Conservation (phyloP, 768 basidiomycete species). For the Trametes meyenii region DNA sequence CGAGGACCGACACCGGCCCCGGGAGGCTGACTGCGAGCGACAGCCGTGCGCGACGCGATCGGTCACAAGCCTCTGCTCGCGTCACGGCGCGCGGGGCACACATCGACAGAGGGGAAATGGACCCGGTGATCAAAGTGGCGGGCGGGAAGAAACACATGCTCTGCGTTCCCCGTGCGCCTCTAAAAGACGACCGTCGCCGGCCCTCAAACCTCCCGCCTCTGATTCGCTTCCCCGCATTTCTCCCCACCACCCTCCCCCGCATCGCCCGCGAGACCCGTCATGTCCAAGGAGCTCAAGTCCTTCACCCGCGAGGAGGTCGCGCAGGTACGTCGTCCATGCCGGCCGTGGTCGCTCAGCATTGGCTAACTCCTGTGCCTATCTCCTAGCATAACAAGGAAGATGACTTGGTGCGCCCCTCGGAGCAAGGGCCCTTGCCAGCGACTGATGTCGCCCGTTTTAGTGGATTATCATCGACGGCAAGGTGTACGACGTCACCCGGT, state of each 20-base stretch:
- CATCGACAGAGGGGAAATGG: neutral
- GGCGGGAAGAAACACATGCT: constrained; percentile 20
- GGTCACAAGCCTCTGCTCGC: constrained; percentile 10
- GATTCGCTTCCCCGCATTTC: constrained; percentile 16
- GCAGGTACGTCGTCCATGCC: constrained; percentile 49
- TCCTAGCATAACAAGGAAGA: constrained; percentile 72
- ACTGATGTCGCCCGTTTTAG: constrained; percentile 36
- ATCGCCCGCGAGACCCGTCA: constrained; percentile 6
- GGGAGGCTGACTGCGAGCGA: neutral
- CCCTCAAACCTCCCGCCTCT: constrained; percentile 11
- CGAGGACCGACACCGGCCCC: neutral
- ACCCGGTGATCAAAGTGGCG: constrained; percentile 19
- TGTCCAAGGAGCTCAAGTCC: constrained; percentile 42
- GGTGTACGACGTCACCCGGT: constrained; percentile 82
- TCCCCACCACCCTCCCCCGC: neutral
- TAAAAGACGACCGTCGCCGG: constrained; percentile 6
- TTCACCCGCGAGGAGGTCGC: constrained; percentile 73
- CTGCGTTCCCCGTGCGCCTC: neutral
- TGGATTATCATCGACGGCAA: constrained; percentile 87
- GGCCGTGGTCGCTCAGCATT: neutral
- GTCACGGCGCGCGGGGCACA: constrained; percentile 7
- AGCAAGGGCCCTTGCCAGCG: neutral
- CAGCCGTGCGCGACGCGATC: constrained; percentile 4
- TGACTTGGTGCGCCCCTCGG: constrained; percentile 62
- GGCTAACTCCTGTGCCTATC: constrained; percentile 3